phyloP scores from a whole-genome alignment of 1,284 basidiomycete species.

The Apiotrichum laibachii region DNA sequence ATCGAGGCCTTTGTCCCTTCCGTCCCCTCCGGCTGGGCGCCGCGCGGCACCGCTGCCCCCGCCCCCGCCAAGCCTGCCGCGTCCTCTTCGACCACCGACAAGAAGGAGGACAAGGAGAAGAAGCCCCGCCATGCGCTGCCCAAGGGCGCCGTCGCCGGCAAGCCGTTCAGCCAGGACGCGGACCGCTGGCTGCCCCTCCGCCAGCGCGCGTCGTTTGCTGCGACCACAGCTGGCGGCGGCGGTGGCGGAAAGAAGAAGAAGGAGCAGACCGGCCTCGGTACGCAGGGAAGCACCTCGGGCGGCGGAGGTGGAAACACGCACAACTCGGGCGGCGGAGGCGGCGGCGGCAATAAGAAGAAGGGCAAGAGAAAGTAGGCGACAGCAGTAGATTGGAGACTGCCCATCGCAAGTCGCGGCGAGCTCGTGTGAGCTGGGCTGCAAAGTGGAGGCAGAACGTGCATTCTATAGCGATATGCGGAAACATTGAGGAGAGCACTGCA shows the following conservation, averaged over 20 bases:
- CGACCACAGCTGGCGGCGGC: conserved; percentile 15
- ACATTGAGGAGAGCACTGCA: too few species aligned
- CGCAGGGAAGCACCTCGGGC: conserved; percentile 15
- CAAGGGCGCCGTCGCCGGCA: conserved; percentile 41
- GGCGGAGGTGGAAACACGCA: conserved; percentile 6
- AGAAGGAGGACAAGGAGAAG: conserved; percentile 11
- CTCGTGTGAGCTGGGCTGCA: too few species aligned
- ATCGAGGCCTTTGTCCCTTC: conserved; percentile 41
- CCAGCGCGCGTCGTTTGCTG: conserved; percentile 40
- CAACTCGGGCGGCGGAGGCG: conserved; percentile 9
- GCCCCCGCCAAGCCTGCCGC: conserved; percentile 5
- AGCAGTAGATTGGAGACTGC: too few species aligned
- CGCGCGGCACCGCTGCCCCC: conserved; percentile 15
- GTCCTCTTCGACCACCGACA: conserved; percentile 6
- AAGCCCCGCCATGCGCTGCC: conserved; percentile 47
- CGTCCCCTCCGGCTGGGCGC: conserved; percentile 42
- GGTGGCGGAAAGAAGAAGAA: conserved; percentile 38
- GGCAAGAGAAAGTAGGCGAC: conserved; percentile 21
- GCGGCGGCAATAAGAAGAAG: conserved; percentile 20
- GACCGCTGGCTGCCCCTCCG: conserved; percentile 49
- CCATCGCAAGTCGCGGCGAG: too few species aligned
- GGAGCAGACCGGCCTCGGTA: conserved; percentile 28
- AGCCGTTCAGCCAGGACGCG: conserved; percentile 46
- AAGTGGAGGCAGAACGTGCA: too few species aligned
- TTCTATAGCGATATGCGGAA: too few species aligned